These are phyloP conservation scores for Oenanthe sinensis DNA, from an alignment of 129 eudicot species.

Conservation along the genomic window DNA sequence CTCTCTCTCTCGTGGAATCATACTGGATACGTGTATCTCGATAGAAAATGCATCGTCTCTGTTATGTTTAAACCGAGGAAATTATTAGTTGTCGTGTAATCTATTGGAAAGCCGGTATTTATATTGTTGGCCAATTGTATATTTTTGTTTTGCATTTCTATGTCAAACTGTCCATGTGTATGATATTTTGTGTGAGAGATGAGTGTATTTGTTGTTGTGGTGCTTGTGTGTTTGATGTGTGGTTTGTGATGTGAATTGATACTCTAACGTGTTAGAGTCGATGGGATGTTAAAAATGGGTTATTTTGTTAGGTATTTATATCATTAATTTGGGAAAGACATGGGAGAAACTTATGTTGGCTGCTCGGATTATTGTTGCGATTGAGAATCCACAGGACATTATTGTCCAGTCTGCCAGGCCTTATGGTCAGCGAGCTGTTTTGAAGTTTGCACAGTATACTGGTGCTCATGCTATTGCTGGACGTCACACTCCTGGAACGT, in stretches of 20 bases:
- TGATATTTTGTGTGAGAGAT: not conserved
- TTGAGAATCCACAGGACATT: slow-evolving; percentile 84
- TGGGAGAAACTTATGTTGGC: slow-evolving; percentile 91
- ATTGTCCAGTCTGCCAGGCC: slow-evolving; percentile 94
- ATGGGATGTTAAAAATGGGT: not conserved
- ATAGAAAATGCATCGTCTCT: no score
- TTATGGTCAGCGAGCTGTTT: slow-evolving; percentile 78
- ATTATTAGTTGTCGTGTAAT: no score
- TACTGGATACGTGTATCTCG: no score
- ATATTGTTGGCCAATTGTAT: not conserved
- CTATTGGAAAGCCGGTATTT: not conserved
- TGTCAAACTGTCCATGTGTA: not conserved
- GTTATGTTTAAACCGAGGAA: no score
- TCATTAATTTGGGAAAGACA: slow-evolving; percentile 73
- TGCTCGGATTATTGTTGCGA: slow-evolving; percentile 75
- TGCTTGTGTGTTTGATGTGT: not conserved
- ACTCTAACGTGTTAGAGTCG: not conserved
- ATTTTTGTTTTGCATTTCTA: not conserved
- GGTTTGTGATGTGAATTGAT: not conserved
- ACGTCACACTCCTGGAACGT: slow-evolving; percentile 89
- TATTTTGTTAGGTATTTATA: slow-evolving; percentile 42
- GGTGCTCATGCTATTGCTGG: slow-evolving; percentile 83
- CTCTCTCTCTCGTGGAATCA: not conserved
- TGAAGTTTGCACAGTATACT: slow-evolving; percentile 84
- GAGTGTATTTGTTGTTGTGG: not conserved